phyloP scores from a whole-genome alignment of 768 basidiomycete genomes.

The Sporobolomyces roseus region DNA sequence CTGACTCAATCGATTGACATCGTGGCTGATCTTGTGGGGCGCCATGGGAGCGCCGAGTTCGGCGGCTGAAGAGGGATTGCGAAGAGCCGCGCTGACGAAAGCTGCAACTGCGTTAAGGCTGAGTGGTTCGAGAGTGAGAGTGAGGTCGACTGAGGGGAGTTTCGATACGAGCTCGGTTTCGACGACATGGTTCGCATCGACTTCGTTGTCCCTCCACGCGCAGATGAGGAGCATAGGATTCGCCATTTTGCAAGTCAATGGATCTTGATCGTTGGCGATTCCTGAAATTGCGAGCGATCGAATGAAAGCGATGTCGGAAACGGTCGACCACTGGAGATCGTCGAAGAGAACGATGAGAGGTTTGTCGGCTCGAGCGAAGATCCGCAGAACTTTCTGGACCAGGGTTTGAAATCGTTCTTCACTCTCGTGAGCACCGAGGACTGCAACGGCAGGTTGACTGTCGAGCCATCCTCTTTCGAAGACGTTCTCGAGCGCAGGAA shows the following conservation, averaged over 20 bases:
- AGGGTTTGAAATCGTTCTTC: slow-evolving; percentile 26
- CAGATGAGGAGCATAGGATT: slow-evolving; percentile 32
- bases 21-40: neutral
- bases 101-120: neutral
- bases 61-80: slow-evolving; percentile 7
- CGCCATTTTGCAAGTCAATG: slow-evolving; percentile 26
- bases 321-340: slow-evolving; percentile 39
- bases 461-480: slow-evolving; percentile 33
- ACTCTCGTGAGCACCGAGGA: slow-evolving; percentile 22
- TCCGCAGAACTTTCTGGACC: slow-evolving; percentile 26
- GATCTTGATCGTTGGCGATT: slow-evolving; percentile 5
- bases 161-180: slow-evolving; percentile 15
- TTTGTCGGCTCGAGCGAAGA: slow-evolving; percentile 30
- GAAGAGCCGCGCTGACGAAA: slow-evolving; percentile 21
- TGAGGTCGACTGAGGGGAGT: slow-evolving; percentile 5
- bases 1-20: slow-evolving; percentile 11
- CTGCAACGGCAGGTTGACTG: slow-evolving; percentile 11
- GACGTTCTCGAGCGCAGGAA: slow-evolving; percentile 35
- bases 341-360: slow-evolving; percentile 37
- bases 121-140: slow-evolving; percentile 26
- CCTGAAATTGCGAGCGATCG: slow-evolving; percentile 19
- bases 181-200: slow-evolving; percentile 35
- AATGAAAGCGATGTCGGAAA: slow-evolving; percentile 35
- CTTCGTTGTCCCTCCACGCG: slow-evolving; percentile 39
- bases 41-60: slow-evolving; percentile 1